Evolutionary conservation across 345 rosid genomes (phyloP), one percentile per base, ranked within the genome.

Genomic region (Gossypium arboreum): DNA sequence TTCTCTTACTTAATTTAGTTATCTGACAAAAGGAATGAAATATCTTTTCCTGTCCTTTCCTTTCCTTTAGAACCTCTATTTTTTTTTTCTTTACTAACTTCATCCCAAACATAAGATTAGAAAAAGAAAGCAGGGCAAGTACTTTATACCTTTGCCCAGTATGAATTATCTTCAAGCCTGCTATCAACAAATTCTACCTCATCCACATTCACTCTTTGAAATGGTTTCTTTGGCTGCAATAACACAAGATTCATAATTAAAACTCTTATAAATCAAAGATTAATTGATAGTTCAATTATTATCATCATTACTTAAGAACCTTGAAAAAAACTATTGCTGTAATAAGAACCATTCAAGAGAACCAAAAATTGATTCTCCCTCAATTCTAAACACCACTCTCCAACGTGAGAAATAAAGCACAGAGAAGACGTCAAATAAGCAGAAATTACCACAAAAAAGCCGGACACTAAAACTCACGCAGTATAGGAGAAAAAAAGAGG

Each of bases 91-190:
- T 10, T 45, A 10, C 50, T 45, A 45, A 45, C 10, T 45, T 45
- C 50, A 3, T 8, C 7, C 60, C 27, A 20, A 56, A 59, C 63
- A 12, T 25, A 59, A 59, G 29, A 34, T 22, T 44, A 25, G 12
- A 44, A 41, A 0, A 12, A 70, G 57, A 57, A 63, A 62, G 6
- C 9, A 12, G 16, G 27, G 61, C 43, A 71, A 25, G 41, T 41
- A 39, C 20, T 25, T 24, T 22, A 15, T 51, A 95, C 99, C 99
- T 91, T 91, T 51, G 94, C 96, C 97, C 91, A 88, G 73, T 93
- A 95, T 2, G 99, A 95, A 83, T 95, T 93, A 80, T 93, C 96
- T 79, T 90, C 84, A 59, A 95, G 97, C 80, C 84, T 93, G 20
- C 84, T 87, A 80, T 90, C 92, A 75, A 79, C 78, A 83, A 88